Percentiles rank a stretch among this genome's conserved stretches.
Conservation (phyloP, 768 basidiomycete species). For the Boletus sensibilis region DNA sequence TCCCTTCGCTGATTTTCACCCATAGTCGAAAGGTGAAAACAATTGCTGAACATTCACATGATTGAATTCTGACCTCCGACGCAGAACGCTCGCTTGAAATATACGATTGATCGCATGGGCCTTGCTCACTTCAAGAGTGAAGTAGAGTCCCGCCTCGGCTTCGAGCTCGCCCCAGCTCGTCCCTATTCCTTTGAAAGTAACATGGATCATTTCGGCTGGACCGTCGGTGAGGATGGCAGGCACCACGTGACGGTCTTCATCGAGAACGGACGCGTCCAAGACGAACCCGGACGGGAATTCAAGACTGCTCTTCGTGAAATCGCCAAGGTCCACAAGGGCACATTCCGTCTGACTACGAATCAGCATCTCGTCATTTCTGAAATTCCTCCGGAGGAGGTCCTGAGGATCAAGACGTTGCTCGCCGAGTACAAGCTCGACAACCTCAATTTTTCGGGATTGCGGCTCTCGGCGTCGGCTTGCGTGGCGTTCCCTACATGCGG, state of each 20-base stretch:
- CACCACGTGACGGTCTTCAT: slow-evolving; percentile 94
- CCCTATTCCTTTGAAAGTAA: slow-evolving; percentile 84
- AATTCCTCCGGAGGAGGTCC: slow-evolving; percentile 68
- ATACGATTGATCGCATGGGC: slow-evolving; percentile 96
- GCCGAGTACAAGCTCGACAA: slow-evolving; percentile 90
- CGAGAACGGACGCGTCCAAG: slow-evolving; percentile 97
- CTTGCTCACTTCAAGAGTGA: slow-evolving; percentile 82
- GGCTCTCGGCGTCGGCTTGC: slow-evolving; percentile 91
- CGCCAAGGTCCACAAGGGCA: slow-evolving; percentile 91
- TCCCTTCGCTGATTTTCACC: background rate
- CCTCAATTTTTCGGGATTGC: slow-evolving; percentile 69
- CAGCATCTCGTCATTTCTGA: slow-evolving; percentile 92
- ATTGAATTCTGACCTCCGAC: slow-evolving; percentile 11
- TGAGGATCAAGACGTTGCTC: slow-evolving; percentile 74
- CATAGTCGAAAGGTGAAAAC: slow-evolving; percentile 54
- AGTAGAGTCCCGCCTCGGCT: slow-evolving; percentile 88
- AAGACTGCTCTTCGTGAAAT: slow-evolving; percentile 92
- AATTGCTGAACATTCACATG: background rate
- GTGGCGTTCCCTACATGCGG: slow-evolving; percentile 97
- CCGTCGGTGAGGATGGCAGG: slow-evolving; percentile 78
- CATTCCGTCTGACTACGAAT: slow-evolving; percentile 91
- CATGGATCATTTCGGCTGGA: slow-evolving; percentile 94
- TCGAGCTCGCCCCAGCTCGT: slow-evolving; percentile 67
- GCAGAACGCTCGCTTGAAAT: slow-evolving; percentile 88
- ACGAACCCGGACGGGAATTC: slow-evolving; percentile 86